These are phyloP conservation scores for Neurospora tetraspora DNA, from an alignment of 495 filamentous ascomycete species.

Conservation along the genomic window DNA sequence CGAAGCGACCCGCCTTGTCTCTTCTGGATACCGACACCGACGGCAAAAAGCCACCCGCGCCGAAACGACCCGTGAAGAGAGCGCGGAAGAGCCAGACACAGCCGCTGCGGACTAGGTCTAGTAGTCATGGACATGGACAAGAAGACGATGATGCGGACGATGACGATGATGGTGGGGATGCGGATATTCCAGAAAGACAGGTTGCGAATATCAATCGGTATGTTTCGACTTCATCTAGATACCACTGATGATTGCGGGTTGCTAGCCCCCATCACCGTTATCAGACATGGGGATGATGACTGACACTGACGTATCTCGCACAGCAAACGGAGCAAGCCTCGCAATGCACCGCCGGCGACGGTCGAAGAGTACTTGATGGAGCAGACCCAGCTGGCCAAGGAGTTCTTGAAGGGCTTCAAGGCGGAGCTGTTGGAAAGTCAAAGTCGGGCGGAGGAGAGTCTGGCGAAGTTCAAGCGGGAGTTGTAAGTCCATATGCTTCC, in stretches of 20 bases:
- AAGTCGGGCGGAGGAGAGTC: constrained; percentile 7
- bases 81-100: constrained; percentile 1
- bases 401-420: constrained; percentile 24
- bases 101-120: neutral
- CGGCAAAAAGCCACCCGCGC: neutral
- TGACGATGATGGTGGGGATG: neutral
- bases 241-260: neutral
- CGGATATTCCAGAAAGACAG: neutral
- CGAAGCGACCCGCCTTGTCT: neutral
- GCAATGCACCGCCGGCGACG: constrained; percentile 5
- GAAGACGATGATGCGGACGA: neutral
- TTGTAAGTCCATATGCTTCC: constrained; percentile 7
- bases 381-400: constrained; percentile 18
- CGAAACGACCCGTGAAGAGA: constrained; percentile 6
- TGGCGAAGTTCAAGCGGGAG: constrained; percentile 7
- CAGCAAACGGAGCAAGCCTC: neutral
- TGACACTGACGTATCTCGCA: neutral
- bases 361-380: constrained; percentile 17
- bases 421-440: constrained; percentile 11
- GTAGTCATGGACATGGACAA: neutral
- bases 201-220: neutral
- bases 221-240: neutral
- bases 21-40: neutral
- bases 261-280: neutral
- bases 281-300: neutral